A percentile compares a stretch with the other conserved stretches of the same genome.
Conservation (phyloP, 306 rosid species). For the Begonia masoniana region DNA sequence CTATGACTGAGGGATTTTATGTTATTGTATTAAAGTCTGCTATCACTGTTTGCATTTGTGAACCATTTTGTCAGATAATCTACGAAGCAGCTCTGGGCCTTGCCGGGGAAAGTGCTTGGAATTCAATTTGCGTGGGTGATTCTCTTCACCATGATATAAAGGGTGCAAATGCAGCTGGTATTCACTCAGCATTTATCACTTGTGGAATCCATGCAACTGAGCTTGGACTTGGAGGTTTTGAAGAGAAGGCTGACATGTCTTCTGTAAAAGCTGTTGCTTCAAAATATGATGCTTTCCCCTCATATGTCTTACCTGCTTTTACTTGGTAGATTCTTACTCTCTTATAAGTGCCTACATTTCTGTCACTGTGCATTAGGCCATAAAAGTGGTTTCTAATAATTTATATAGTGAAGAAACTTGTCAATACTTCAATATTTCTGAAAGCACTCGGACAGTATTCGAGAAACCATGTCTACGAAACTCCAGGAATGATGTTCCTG, state of each 20-base stretch:
- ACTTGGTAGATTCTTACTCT: slow-evolving; percentile 36
- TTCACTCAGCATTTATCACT: slow-evolving; percentile 53
- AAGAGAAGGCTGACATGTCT: slow-evolving; percentile 43
- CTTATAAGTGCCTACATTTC: not conserved
- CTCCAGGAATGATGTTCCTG: too few species aligned
- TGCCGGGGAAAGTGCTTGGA: slow-evolving; percentile 48
- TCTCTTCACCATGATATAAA: slow-evolving; percentile 93
- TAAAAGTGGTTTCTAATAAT: not conserved
- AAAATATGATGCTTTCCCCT: slow-evolving; percentile 57
- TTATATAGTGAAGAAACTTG: not conserved
- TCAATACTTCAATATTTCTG: not conserved
- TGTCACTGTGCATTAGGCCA: not conserved
- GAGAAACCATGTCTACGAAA: too few species aligned
- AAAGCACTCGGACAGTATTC: too few species aligned
- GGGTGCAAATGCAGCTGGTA: slow-evolving; percentile 80
- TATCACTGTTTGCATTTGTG: not conserved
- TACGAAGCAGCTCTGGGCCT: slow-evolving; percentile 67
- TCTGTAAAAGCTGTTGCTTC: slow-evolving; percentile 50
- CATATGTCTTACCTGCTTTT: slow-evolving; percentile 67
- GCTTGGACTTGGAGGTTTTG: slow-evolving; percentile 52
- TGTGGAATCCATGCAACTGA: slow-evolving; percentile 78
- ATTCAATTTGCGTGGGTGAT: slow-evolving; percentile 78
- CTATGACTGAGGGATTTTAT: too few species aligned
- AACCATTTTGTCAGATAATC: slow-evolving; percentile 43
- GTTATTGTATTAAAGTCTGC: too few species aligned